Conservation (phyloP, 352 stramenopile genomes). For the Pythium sp. region DNA sequence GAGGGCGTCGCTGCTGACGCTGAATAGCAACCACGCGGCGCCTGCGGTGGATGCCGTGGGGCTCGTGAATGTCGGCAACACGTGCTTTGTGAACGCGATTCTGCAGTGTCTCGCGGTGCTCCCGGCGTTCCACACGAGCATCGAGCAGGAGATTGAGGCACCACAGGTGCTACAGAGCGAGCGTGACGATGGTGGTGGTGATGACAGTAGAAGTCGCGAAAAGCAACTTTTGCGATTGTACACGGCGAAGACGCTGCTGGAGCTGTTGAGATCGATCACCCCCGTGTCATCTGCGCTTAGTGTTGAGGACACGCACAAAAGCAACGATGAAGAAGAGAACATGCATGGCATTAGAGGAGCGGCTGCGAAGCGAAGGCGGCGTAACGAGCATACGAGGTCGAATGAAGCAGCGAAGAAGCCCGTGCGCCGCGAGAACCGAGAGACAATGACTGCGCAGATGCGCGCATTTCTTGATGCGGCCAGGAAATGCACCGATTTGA, state of each 20-base stretch:
- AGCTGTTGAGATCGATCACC: constrained; percentile 14
- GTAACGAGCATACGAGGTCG: background rate
- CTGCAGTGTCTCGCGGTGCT: constrained; percentile 56
- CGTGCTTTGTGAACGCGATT: constrained; percentile 78
- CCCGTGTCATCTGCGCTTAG: background rate
- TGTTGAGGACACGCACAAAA: background rate
- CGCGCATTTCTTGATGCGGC: constrained; percentile 29
- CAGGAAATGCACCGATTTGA: constrained; percentile 51
- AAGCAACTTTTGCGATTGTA: constrained; percentile 8
- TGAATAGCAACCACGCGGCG: background rate
- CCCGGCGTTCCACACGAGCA: constrained; percentile 33
- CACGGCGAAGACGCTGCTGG: constrained; percentile 14
- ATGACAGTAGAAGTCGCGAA: background rate
- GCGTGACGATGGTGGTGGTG: background rate
- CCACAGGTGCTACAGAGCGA: background rate
- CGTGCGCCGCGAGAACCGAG: constrained; percentile 1
- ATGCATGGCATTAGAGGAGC: background rate
- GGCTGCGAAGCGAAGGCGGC: background rate
- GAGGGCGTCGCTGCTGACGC: background rate
- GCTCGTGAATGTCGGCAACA: constrained; percentile 67
- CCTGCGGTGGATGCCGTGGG: constrained; percentile 21
- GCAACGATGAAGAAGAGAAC: background rate
- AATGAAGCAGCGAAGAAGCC: background rate
- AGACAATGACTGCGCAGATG: constrained; percentile 18
- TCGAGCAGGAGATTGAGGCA: constrained; percentile 25